Conservation (phyloP, 176 grass and related monocot genomes). For the Poa pratensis region DNA sequence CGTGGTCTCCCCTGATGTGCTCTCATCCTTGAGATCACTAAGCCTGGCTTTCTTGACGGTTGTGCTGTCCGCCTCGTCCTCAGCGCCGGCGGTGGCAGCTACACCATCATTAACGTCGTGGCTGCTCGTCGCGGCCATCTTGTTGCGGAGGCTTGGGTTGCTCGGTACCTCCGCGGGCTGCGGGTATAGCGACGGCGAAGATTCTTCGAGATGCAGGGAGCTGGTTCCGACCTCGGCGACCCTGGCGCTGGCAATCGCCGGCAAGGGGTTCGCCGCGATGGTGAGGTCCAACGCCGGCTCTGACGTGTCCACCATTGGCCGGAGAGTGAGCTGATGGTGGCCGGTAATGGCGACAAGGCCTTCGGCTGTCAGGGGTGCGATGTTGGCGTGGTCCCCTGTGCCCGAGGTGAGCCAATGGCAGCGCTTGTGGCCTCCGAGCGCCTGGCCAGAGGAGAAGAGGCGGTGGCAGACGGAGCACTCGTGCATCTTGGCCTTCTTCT, state of each 20-base stretch:
- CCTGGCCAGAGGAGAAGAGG: slow-evolving; percentile 85
- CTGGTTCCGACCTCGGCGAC: slow-evolving; percentile 27
- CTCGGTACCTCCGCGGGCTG: slow-evolving; percentile 24
- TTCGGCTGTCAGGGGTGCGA: slow-evolving; percentile 40
- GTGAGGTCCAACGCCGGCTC: slow-evolving; percentile 54
- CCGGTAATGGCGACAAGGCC: slow-evolving; percentile 27
- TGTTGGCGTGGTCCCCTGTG: slow-evolving; percentile 37
- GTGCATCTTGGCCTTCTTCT: slow-evolving; percentile 85
- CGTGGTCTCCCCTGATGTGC: slow-evolving; percentile 51
- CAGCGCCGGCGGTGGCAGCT: neutral
- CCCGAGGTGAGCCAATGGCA: slow-evolving; percentile 85
- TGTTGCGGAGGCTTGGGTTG: slow-evolving; percentile 37
- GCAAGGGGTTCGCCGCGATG: slow-evolving; percentile 41
- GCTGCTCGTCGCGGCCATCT: slow-evolving; percentile 13
- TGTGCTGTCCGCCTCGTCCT: slow-evolving; percentile 80
- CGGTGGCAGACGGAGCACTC: slow-evolving; percentile 94
- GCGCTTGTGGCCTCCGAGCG: slow-evolving; percentile 90
- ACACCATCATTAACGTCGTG: slow-evolving; percentile 35
- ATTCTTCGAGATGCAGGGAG: slow-evolving; percentile 38
- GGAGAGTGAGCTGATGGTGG: slow-evolving; percentile 47
- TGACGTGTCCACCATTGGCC: slow-evolving; percentile 42
- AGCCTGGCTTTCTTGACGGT: slow-evolving; percentile 55
- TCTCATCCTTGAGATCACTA: slow-evolving; percentile 71
- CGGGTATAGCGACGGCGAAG: slow-evolving; percentile 30
- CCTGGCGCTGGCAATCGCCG: neutral